Percentiles rank a stretch among this genome's conserved stretches.
phyloP scores from a whole-genome alignment of 208 protist genomes.

The Leishmania guyanensis region DNA sequence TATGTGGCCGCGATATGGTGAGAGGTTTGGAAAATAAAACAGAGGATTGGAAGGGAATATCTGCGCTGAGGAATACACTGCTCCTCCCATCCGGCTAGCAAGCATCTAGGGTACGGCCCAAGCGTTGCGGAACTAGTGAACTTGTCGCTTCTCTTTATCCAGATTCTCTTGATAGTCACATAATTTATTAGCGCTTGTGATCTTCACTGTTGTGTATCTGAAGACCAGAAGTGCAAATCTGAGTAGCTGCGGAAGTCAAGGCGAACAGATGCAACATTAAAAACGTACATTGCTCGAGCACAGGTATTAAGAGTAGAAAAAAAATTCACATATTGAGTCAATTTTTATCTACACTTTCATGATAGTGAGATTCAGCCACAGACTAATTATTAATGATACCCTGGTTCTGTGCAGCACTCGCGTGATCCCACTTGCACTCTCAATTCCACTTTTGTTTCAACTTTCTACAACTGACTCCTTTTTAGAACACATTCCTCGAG shows the following conservation, averaged over 20 bases:
- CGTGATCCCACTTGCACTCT: not conserved
- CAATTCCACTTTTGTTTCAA: not conserved
- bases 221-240: not conserved
- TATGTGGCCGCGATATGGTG: not conserved
- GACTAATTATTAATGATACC: not conserved
- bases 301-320: not conserved
- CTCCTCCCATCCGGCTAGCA: not conserved
- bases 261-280: conserved; percentile 1
- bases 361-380: not conserved
- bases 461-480: not conserved
- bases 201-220: conserved; percentile 6
- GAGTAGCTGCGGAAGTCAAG: not conserved
- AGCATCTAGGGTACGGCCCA: not conserved
- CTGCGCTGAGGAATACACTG: not conserved
- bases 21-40: not conserved
- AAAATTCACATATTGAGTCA: not conserved
- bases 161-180: conserved; percentile 11
- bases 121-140: not conserved
- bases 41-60: not conserved
- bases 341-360: not conserved
- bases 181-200: conserved; percentile 11
- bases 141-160: conserved; percentile 4
- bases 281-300: not conserved
- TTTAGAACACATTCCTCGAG: not conserved
- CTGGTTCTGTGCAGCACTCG: not conserved